Conservation (phyloP, 495 filamentous ascomycete genomes). For the Neurospora tetraspora region DNA sequence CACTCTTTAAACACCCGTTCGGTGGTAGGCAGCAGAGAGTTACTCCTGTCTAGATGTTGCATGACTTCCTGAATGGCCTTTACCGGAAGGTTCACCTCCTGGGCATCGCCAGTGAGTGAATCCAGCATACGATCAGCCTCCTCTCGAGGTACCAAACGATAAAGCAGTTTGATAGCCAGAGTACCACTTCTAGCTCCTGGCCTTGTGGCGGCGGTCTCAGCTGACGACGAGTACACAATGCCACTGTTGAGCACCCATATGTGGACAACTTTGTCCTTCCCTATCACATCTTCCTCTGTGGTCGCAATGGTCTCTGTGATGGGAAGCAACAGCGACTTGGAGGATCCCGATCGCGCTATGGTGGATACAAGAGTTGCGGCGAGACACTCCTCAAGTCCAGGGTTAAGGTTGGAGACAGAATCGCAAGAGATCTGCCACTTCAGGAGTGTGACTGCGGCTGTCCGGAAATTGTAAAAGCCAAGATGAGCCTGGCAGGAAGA, state of each 20-base stretch:
- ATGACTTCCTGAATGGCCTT: constrained; percentile 37
- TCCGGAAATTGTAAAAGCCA: constrained; percentile 45
- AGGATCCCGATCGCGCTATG: constrained; percentile 36
- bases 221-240: constrained; percentile 48
- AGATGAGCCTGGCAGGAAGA: constrained; percentile 27
- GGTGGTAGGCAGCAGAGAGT: constrained; percentile 42
- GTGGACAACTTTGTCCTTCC: constrained; percentile 24
- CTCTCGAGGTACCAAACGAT: constrained; percentile 30
- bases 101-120: constrained; percentile 44
- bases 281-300: background rate
- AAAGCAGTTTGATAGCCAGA: constrained; percentile 60
- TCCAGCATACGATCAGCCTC: constrained; percentile 47
- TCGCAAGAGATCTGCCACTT: constrained; percentile 28
- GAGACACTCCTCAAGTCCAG: constrained; percentile 34
- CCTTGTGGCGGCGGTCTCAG: constrained; percentile 13
- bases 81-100: constrained; percentile 53
- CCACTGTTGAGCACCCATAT: constrained; percentile 65
- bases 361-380: constrained; percentile 36
- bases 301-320: constrained; percentile 13
- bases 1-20: constrained; percentile 52
- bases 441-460: constrained; percentile 24
- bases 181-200: constrained; percentile 8
- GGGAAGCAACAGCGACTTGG: constrained; percentile 37
- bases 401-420: constrained; percentile 11
- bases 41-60: constrained; percentile 37